Evolutionary conservation across 2,329 filamentous ascomycete genomes (phyloP).

Genomic region (Tothia fuscella): DNA sequence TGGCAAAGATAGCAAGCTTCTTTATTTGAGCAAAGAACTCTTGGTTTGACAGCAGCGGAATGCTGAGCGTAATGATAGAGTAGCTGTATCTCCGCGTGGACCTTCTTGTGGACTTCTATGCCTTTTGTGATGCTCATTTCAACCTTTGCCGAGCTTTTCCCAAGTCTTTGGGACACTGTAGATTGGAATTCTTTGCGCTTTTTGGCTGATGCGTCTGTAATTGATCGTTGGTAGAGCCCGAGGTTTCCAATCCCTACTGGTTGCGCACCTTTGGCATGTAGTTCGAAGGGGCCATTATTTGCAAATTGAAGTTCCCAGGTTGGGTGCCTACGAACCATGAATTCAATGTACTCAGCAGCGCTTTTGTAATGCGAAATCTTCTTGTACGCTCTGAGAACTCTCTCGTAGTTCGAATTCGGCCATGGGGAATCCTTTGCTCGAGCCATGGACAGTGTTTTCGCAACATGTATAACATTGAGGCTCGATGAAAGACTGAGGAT

Average conservation of each 20-base stretch:
- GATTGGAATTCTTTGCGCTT: not conserved
- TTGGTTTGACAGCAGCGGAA: not conserved
- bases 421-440: not conserved
- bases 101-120: not conserved
- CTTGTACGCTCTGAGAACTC: conserved; percentile 1
- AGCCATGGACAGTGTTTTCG: not conserved
- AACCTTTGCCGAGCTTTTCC: not conserved
- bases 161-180: not conserved
- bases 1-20: conserved; percentile 3
- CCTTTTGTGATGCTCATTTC: not conserved
- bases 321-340: not conserved
- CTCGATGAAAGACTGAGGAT: conserved; percentile 17
- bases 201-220: not conserved
- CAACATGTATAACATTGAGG: conserved; percentile 5
- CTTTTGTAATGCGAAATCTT: conserved; percentile 2
- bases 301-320: not conserved
- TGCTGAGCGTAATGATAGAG: not conserved
- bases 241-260: not conserved
- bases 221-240: not conserved
- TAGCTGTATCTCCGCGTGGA: not conserved
- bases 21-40: not conserved
- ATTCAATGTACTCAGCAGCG: not conserved
- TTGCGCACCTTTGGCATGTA: not conserved
- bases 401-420: not conserved
- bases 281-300: not conserved